phyloP scores from a whole-genome alignment of 2,329 filamentous ascomycete species.

The Fusarium sp. region DNA sequence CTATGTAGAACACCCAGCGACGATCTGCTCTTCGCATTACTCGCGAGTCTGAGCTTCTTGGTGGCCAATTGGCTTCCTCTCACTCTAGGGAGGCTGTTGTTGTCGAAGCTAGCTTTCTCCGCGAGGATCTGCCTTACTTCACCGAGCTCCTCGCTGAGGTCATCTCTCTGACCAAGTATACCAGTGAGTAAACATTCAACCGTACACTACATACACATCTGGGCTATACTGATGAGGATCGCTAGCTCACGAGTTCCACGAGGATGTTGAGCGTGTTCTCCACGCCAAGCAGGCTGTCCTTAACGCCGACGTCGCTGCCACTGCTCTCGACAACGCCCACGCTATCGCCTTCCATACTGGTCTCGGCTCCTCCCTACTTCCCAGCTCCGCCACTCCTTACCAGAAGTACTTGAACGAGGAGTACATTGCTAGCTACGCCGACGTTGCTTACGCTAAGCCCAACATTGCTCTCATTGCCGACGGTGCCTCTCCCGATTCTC shows the following conservation, averaged over 20 bases:
- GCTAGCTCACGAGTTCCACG: constrained; percentile 85
- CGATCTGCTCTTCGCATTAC: constrained; percentile 91
- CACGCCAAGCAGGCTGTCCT: constrained; percentile 79
- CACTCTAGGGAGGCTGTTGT: constrained; percentile 95
- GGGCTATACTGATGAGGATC: constrained; percentile 19
- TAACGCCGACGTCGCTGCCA: constrained; percentile 65
- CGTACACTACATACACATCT: not conserved
- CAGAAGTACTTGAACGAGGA: constrained; percentile 83
- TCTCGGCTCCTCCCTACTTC: constrained; percentile 81
- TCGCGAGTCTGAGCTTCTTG: constrained; percentile 93
- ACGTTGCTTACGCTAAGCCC: constrained; percentile 82
- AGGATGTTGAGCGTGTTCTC: constrained; percentile 83
- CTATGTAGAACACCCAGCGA: constrained; percentile 77
- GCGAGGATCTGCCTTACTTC: constrained; percentile 96
- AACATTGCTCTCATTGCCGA: constrained; percentile 94
- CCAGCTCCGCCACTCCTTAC: constrained; percentile 74
- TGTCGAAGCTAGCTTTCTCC: constrained; percentile 92
- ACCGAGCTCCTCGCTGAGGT: constrained; percentile 94
- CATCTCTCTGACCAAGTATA: constrained; percentile 85
- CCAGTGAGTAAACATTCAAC: constrained; percentile 59
- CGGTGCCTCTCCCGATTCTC: constrained; percentile 76
- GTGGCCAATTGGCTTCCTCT: constrained; percentile 85
- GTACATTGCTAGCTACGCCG: constrained; percentile 77
- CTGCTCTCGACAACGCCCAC: constrained; percentile 89
- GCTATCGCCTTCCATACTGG: constrained; percentile 90